Evolutionary conservation across 306 rosid species (phyloP).

Genomic region (Ormosia emarginata): DNA sequence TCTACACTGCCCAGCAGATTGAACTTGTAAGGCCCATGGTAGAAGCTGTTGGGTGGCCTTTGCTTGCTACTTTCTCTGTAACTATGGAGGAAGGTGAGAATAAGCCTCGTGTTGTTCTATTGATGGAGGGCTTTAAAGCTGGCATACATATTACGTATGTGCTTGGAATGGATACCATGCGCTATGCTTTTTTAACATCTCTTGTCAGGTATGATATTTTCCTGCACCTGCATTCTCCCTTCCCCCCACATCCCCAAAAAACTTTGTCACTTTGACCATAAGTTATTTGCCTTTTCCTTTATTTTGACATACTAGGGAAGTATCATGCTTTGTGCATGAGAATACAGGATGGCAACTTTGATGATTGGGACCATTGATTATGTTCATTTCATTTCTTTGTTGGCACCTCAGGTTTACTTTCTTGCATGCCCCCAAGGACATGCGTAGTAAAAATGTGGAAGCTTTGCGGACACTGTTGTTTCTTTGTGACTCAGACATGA

Average conservation of each 20-base stretch:
- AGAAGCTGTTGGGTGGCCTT: slow-evolving; percentile 99
- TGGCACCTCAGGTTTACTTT: slow-evolving; percentile 80
- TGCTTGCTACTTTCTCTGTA: slow-evolving; percentile 97
- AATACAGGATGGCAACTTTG: slow-evolving; percentile 2
- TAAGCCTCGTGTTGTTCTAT: slow-evolving; percentile 81
- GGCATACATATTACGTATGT: slow-evolving; percentile 87
- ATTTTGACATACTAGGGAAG: slow-evolving; percentile 16
- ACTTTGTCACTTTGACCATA: not conserved
- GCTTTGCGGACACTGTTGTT: slow-evolving; percentile 79
- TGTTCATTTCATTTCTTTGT: slow-evolving; percentile 30
- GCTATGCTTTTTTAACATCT: slow-evolving; percentile 98
- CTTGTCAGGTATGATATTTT: slow-evolving; percentile 66
- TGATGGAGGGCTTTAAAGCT: slow-evolving; percentile 99
- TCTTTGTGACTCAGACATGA: slow-evolving; percentile 76
- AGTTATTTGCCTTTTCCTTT: not conserved
- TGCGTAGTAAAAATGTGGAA: slow-evolving; percentile 98
- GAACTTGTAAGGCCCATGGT: slow-evolving; percentile 99
- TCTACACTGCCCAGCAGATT: slow-evolving; percentile 84
- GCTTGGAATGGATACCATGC: slow-evolving; percentile 99
- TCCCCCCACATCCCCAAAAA: not conserved
- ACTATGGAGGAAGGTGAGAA: slow-evolving; percentile 99
- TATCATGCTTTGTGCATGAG: slow-evolving; percentile 18
- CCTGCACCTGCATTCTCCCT: not conserved
- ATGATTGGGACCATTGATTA: slow-evolving; percentile 21
- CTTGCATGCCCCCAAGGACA: slow-evolving; percentile 99